phyloP scores from a whole-genome alignment of 2,329 filamentous ascomycete species.

The Colletotrichum orbiculare region DNA sequence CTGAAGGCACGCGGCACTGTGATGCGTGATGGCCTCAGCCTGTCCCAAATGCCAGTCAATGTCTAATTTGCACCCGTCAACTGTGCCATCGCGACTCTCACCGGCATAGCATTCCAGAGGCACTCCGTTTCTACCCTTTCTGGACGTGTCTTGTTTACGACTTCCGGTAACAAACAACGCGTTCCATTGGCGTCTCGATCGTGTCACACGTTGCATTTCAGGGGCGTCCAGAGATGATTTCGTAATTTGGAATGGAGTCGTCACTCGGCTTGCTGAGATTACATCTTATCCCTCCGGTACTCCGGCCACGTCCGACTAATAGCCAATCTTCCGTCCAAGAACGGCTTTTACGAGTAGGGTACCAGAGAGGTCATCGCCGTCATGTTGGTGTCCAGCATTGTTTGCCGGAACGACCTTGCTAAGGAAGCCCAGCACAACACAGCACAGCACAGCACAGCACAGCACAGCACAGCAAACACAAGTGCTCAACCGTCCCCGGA shows the following conservation, averaged over 20 bases:
- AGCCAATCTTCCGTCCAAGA: no score
- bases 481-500: no score
- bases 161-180: neutral
- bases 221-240: neutral
- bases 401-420: no score
- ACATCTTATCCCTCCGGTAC: no score
- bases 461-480: no score
- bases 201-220: conserved; percentile 22
- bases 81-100: conserved; percentile 23
- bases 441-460: no score
- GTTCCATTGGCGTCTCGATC: neutral
- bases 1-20: conserved; percentile 23
- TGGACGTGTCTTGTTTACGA: conserved; percentile 23
- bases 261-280: conserved; percentile 7
- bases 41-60: conserved; percentile 25
- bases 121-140: neutral
- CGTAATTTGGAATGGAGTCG: conserved; percentile 20
- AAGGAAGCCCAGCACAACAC: no score
- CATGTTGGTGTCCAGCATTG: neutral
- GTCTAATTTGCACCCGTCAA: conserved; percentile 26
- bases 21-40: conserved; percentile 8
- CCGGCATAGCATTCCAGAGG: conserved; percentile 19
- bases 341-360: neutral
- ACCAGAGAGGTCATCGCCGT: neutral
- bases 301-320: neutral